A percentile compares a stretch with the other conserved stretches of the same genome.
These are phyloP conservation scores for Nannochloropsis salina DNA, from an alignment of 108 stramenopile genomes.

Conservation along the genomic window DNA sequence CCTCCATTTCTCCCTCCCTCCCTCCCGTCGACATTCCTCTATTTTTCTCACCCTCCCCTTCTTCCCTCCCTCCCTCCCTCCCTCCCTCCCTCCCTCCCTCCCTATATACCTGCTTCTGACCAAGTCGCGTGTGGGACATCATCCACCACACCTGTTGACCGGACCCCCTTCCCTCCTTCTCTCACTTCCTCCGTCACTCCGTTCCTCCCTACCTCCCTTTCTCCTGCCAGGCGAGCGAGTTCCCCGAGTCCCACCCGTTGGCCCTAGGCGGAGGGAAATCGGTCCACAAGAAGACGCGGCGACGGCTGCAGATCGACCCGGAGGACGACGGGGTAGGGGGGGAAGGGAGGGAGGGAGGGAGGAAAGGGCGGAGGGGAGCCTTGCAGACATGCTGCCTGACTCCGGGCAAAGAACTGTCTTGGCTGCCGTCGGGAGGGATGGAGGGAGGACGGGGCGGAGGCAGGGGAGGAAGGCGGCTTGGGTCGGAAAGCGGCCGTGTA, in stretches of 20 bases:
- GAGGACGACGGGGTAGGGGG: not conserved
- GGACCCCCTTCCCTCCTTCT: no score
- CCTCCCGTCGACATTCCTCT: conserved; percentile 26
- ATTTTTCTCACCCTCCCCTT: not conserved
- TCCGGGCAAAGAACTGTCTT: no score
- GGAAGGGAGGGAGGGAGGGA: not conserved
- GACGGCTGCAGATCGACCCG: not conserved
- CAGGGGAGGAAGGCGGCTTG: not conserved
- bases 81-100: not conserved
- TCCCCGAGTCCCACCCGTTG: no score
- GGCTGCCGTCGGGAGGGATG: no score
- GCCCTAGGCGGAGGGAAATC: not conserved
- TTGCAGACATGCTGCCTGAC: no score
- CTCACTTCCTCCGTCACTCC: no score
- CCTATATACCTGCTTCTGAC: not conserved
- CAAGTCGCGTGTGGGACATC: not conserved
- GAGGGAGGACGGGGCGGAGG: not conserved
- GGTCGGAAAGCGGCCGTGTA: not conserved
- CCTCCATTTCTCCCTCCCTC: conserved; percentile 19
- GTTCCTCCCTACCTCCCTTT: no score
- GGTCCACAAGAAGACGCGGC: not conserved
- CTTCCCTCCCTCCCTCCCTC: not conserved
- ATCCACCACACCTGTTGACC: not conserved
- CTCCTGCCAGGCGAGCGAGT: no score
- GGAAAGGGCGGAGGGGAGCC: no score